A percentile compares a stretch with the other conserved stretches of the same genome.
Conservation (phyloP, 495 filamentous ascomycete species). For the Pseudevernia furfuracea region DNA sequence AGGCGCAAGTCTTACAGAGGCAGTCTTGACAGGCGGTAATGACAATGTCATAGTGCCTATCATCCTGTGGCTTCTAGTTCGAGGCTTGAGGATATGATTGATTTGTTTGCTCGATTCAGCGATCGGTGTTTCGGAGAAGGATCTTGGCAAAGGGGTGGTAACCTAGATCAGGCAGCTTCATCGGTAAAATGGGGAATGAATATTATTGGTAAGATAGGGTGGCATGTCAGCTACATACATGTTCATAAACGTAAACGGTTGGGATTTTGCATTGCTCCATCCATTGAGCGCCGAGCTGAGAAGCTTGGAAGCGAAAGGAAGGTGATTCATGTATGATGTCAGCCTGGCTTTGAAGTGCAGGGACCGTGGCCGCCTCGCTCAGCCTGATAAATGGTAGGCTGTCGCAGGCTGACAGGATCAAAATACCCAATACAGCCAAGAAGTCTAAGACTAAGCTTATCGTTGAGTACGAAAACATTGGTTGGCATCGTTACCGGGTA, state of each 20-base stretch:
- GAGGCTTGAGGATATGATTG: constrained; percentile 62
- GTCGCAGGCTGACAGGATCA: constrained; percentile 4
- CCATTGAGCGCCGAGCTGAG: background rate
- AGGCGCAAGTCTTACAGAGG: constrained; percentile 85
- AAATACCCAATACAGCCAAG: background rate
- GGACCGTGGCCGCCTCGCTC: background rate
- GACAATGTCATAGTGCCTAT: constrained; percentile 98
- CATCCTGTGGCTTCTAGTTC: constrained; percentile 82
- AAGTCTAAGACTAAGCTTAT: constrained; percentile 11
- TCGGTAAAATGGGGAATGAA: background rate
- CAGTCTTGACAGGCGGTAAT: constrained; percentile 92
- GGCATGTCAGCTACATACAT: background rate
- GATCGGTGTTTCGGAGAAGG: constrained; percentile 10
- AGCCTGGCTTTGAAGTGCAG: background rate
- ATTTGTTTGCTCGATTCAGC: constrained; percentile 19
- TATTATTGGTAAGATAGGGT: background rate
- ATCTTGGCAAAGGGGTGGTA: background rate
- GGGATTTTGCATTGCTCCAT: background rate
- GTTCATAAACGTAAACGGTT: no score
- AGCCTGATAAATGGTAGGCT: constrained; percentile 1
- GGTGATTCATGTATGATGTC: background rate
- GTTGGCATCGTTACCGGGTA: background rate
- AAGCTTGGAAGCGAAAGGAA: background rate
- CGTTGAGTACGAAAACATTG: background rate
- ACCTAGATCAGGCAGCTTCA: background rate